Evolutionary conservation across 805 yeast genomes (phyloP).

Genomic region (Ogataea zsoltii): DNA sequence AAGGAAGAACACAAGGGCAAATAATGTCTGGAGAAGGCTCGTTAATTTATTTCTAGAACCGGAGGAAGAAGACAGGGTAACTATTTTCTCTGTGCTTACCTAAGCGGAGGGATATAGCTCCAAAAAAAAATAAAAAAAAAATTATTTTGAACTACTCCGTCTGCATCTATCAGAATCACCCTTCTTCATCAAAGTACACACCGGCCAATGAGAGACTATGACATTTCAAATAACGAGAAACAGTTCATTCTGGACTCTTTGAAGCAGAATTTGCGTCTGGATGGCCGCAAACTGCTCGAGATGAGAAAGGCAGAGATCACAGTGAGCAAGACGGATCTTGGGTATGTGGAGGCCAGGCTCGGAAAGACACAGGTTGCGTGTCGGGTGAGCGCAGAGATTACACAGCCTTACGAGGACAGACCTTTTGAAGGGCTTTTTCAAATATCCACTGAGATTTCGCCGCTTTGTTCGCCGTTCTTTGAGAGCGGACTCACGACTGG

Average conservation of each 20-base stretch:
- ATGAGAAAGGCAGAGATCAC: slow-evolving; percentile 64
- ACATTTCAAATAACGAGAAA: slow-evolving; percentile 63
- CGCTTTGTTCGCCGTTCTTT: slow-evolving; percentile 87
- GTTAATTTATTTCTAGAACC: no score
- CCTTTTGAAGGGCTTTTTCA: slow-evolving; percentile 91
- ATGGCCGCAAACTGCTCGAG: slow-evolving; percentile 65
- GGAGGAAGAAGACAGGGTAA: no score
- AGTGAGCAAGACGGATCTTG: slow-evolving; percentile 66
- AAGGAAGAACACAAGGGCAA: no score
- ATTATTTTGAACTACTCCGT: neutral
- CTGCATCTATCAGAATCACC: neutral
- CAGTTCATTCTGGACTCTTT: slow-evolving; percentile 63
- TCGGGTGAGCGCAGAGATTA: slow-evolving; percentile 72
- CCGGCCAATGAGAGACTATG: slow-evolving; percentile 56
- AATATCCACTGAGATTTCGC: slow-evolving; percentile 81
- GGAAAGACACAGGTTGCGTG: slow-evolving; percentile 77
- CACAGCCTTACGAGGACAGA: slow-evolving; percentile 81
- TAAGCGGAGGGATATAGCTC: no score
- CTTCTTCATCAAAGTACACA: neutral
- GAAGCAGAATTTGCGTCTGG: slow-evolving; percentile 61
- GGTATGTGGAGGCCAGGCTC: slow-evolving; percentile 74
- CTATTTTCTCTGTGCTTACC: no score
- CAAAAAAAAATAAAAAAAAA: no score
- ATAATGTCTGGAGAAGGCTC: no score
- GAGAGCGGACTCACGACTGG: slow-evolving; percentile 55